Percentiles rank a stretch among this genome's conserved stretches.
phyloP scores from a whole-genome alignment of 768 basidiomycete species.

The Strobilomyces confusus region DNA sequence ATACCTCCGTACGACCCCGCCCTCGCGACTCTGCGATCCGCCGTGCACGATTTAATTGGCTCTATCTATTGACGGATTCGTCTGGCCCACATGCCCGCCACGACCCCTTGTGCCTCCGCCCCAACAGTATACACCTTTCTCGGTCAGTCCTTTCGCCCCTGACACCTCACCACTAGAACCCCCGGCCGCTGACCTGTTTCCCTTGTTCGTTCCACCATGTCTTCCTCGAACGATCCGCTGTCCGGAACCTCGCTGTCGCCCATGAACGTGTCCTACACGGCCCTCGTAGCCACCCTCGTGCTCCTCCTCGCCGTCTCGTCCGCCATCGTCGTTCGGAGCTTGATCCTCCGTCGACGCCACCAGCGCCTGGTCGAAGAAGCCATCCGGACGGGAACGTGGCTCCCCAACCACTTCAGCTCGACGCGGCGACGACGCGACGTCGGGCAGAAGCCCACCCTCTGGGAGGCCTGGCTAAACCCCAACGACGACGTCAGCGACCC shows the following conservation, averaged over 20 bases:
- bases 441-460: slow-evolving; percentile 30
- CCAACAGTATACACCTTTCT: slow-evolving; percentile 32
- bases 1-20: too few species aligned
- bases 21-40: slow-evolving; percentile 1
- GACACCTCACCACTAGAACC: background rate
- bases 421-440: slow-evolving; percentile 23
- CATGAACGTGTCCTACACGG: slow-evolving; percentile 33
- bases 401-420: slow-evolving; percentile 30
- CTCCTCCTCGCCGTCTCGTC: slow-evolving; percentile 64
- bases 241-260: slow-evolving; percentile 3
- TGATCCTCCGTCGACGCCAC: slow-evolving; percentile 60
- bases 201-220: slow-evolving; percentile 12
- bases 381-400: slow-evolving; percentile 61
- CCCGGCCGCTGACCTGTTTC: background rate
- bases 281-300: slow-evolving; percentile 59
- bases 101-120: background rate
- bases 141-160: slow-evolving; percentile 16
- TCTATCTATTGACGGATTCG: background rate
- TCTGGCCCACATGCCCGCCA: background rate
- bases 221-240: slow-evolving; percentile 3
- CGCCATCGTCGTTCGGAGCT: slow-evolving; percentile 62
- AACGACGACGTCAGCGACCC: slow-evolving; percentile 8
- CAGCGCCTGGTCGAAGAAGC: slow-evolving; percentile 58
- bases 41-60: background rate
- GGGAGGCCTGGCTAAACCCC: slow-evolving; percentile 25